Conservation (phyloP, 2,329 filamentous ascomycete genomes). For the Fonsecaea multimorphosa region DNA sequence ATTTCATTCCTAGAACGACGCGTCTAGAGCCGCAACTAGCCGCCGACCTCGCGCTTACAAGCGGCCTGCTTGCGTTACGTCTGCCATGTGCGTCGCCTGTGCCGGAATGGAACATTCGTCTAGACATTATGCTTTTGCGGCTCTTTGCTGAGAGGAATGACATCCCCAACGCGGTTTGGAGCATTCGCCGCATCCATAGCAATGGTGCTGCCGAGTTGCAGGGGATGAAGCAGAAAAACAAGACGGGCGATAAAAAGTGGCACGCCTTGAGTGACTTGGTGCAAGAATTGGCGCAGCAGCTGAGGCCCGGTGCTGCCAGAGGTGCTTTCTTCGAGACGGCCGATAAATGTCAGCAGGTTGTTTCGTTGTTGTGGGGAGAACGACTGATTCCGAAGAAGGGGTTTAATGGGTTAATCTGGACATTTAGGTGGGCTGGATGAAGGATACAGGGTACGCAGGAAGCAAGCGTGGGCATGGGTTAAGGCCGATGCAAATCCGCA, state of each 20-base stretch:
- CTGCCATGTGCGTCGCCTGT: conserved; percentile 32
- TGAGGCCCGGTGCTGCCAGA: conserved; percentile 6
- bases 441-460: not conserved
- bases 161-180: conserved; percentile 17
- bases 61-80: conserved; percentile 33
- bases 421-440: conserved; percentile 33
- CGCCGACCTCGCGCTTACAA: conserved; percentile 30
- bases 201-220: conserved; percentile 22
- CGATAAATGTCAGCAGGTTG: conserved; percentile 22
- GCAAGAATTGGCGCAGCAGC: conserved; percentile 17
- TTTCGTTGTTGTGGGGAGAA: conserved; percentile 29
- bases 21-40: conserved; percentile 25
- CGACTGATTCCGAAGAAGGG: conserved; percentile 28
- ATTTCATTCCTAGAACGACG: conserved; percentile 19
- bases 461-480: not conserved
- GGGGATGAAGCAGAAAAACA: conserved; percentile 27
- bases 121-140: conserved; percentile 32
- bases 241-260: conserved; percentile 20
- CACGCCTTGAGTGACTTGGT: conserved; percentile 18
- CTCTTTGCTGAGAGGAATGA: conserved; percentile 31
- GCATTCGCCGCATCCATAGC: conserved; percentile 29
- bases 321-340: conserved; percentile 19
- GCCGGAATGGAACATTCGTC: conserved; percentile 33
- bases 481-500: not conserved
- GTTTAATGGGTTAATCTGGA: conserved; percentile 35